A percentile compares a stretch with the other conserved stretches of the same genome.
phyloP scores from a whole-genome alignment of 140 eudicot genomes.

The Senecio squalidus region DNA sequence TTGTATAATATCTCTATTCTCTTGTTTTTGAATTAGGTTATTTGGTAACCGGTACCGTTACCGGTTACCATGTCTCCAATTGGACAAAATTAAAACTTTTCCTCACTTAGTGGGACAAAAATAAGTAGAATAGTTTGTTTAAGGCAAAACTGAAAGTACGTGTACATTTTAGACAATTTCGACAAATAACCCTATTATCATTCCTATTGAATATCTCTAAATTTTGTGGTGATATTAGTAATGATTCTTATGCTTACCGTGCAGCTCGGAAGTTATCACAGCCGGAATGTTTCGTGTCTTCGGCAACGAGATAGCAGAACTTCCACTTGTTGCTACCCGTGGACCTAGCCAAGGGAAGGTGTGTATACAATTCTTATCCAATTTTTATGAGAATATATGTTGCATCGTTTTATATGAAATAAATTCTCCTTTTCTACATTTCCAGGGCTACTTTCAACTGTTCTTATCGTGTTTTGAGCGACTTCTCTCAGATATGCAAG shows the following conservation, averaged over 20 bases:
- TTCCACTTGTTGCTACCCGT: slow-evolving; percentile 62
- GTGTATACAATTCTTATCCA: slow-evolving; percentile 5
- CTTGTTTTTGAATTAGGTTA: no score
- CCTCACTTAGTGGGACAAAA: no score
- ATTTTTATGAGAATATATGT: not conserved
- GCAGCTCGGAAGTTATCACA: slow-evolving; percentile 65
- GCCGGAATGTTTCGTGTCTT: slow-evolving; percentile 64
- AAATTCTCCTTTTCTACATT: slow-evolving; percentile 2
- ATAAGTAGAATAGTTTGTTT: no score
- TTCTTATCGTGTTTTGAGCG: not conserved
- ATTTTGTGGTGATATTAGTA: not conserved
- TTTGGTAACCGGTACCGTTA: no score
- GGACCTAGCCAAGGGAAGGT: slow-evolving; percentile 1
- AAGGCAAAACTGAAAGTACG: no score
- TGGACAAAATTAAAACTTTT: no score
- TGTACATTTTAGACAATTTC: no score
- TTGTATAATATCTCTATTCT: no score
- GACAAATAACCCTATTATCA: no score
- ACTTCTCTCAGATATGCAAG: not conserved
- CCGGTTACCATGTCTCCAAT: no score
- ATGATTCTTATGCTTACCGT: slow-evolving; percentile 6
- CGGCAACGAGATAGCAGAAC: slow-evolving; percentile 67
- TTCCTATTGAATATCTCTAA: not conserved
- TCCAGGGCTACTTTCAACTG: not conserved
- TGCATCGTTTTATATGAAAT: no score